A percentile compares a stretch with the other conserved stretches of the same genome.
Conservation (phyloP, 768 basidiomycete species). For the Dentipellis sp. region DNA sequence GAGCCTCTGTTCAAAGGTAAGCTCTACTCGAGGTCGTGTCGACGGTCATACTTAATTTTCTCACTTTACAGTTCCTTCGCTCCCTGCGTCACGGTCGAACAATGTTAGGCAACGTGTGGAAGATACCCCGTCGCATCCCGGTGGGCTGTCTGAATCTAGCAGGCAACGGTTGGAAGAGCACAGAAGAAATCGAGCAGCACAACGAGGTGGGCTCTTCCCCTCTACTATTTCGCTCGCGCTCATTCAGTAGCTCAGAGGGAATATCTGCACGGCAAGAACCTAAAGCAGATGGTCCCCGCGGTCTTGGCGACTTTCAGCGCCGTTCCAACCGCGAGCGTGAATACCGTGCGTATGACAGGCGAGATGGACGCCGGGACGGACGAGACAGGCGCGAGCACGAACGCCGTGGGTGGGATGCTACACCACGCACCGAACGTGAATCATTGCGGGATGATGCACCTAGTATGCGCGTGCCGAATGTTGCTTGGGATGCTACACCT, state of each 20-base stretch:
- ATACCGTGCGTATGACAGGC: conserved; percentile 32
- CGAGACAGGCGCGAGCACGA: conserved; percentile 23
- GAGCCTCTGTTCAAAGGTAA: conserved; percentile 84
- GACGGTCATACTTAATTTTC: neutral
- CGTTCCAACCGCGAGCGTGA: conserved; percentile 69
- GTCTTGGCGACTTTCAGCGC: conserved; percentile 90
- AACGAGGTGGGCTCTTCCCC: conserved; percentile 37
- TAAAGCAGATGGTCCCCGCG: conserved; percentile 51
- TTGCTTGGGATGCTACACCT: conserved; percentile 93
- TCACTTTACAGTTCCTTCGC: conserved; percentile 54
- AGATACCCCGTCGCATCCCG: conserved; percentile 91
- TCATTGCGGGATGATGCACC: conserved; percentile 50
- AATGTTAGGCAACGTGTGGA: conserved; percentile 68
- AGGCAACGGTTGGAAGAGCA: conserved; percentile 70
- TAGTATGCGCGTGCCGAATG: conserved; percentile 84
- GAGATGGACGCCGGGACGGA: conserved; percentile 6
- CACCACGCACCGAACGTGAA: conserved; percentile 50
- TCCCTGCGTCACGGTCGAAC: conserved; percentile 50
- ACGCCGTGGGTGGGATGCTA: conserved; percentile 42
- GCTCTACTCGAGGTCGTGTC: conserved; percentile 8
- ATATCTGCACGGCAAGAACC: conserved; percentile 50
- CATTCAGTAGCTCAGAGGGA: conserved; percentile 43
- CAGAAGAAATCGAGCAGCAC: conserved; percentile 58
- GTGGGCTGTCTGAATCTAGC: conserved; percentile 75
- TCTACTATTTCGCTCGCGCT: neutral